phyloP scores from a whole-genome alignment of 1,284 basidiomycete species.

The Rhodotorula sp. region DNA sequence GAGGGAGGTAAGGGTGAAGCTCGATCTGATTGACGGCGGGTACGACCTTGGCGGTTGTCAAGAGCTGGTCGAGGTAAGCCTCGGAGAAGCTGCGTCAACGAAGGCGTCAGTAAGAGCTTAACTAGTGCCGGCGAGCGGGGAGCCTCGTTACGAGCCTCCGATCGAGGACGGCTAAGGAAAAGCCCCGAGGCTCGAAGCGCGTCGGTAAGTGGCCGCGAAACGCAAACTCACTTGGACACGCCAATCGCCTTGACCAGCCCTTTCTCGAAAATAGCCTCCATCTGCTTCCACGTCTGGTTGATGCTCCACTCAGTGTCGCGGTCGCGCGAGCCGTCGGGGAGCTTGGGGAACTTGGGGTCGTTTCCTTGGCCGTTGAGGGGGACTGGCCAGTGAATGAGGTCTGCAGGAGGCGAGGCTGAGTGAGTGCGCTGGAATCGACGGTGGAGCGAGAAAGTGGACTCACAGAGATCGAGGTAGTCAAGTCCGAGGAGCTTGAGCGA shows the following conservation, averaged over 20 bases:
- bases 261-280: conserved; percentile 64
- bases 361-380: conserved; percentile 70
- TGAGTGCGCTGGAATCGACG: neutral
- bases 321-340: conserved; percentile 59
- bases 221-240: conserved; percentile 43
- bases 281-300: conserved; percentile 73
- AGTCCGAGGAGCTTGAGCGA: conserved; percentile 68
- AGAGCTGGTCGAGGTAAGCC: conserved; percentile 26
- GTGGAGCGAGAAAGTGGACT: conserved; percentile 46
- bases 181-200: neutral
- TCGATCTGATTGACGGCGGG: conserved; percentile 66
- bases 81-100: conserved; percentile 24
- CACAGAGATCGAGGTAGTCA: conserved; percentile 75
- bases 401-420: neutral
- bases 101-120: neutral
- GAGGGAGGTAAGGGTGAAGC: conserved; percentile 51
- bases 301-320: conserved; percentile 50
- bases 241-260: conserved; percentile 81
- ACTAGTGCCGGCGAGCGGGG: neutral
- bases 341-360: conserved; percentile 65
- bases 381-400: conserved; percentile 46
- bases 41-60: conserved; percentile 61
- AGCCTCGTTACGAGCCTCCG: too few species aligned
- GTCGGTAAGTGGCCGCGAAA: neutral
- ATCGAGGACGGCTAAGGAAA: neutral